phyloP scores from a whole-genome alignment of 177 flowering plant species.

The Vitis hybrid region DNA sequence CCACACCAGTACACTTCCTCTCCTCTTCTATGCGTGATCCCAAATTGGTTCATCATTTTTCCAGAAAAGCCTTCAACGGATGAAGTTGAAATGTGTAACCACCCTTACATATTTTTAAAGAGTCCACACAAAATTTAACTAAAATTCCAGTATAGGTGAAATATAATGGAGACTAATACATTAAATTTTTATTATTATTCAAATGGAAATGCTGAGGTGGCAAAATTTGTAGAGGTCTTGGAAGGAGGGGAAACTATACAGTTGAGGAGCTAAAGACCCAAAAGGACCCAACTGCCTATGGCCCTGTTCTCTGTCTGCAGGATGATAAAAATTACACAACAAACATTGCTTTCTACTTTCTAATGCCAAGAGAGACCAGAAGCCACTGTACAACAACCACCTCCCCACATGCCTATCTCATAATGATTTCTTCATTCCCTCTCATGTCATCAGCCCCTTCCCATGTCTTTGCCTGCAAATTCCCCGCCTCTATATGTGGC shows the following conservation, averaged over 20 bases:
- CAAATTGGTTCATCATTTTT: no score
- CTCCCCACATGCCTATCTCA: not conserved
- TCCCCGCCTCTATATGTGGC: slow-evolving; percentile 46
- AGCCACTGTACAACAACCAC: not conserved
- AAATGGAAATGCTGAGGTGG: no score
- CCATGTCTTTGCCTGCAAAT: slow-evolving; percentile 35
- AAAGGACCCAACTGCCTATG: slow-evolving; percentile 14
- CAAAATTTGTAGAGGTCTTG: not conserved
- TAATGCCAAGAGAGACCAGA: not conserved
- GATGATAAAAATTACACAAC: not conserved
- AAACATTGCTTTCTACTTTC: not conserved
- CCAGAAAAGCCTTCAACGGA: no score
- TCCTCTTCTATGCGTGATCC: no score
- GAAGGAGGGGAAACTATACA: not conserved
- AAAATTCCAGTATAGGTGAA: no score
- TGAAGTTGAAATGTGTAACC: no score
- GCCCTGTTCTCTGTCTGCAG: not conserved
- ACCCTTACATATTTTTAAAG: no score
- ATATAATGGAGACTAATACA: no score
- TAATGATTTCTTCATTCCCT: not conserved
- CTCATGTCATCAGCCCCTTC: slow-evolving; percentile 25
- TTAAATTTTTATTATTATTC: no score
- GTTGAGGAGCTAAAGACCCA: slow-evolving; percentile 6
- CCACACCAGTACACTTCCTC: no score
- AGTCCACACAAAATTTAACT: no score